Evolutionary conservation across 495 filamentous ascomycete genomes (phyloP).

Genomic region (Neurospora sp.): DNA sequence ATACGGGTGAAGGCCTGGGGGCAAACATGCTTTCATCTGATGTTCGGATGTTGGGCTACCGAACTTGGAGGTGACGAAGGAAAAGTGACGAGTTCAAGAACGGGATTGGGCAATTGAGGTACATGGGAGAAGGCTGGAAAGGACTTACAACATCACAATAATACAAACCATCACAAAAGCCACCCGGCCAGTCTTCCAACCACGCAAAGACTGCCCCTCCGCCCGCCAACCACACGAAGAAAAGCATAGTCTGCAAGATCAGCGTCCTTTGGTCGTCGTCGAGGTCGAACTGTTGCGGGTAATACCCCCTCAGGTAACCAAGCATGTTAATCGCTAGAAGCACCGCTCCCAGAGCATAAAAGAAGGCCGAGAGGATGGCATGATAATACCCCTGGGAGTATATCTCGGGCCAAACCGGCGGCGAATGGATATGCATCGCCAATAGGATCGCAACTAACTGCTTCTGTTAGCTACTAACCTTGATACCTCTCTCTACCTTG

Average conservation of each 20-base stretch:
- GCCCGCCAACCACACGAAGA: slow-evolving; percentile 60
- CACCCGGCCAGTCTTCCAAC: slow-evolving; percentile 34
- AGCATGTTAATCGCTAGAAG: slow-evolving; percentile 69
- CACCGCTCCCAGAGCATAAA: slow-evolving; percentile 55
- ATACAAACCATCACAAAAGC: slow-evolving; percentile 62
- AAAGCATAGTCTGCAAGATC: slow-evolving; percentile 69
- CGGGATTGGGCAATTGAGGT: neutral
- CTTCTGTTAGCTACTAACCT: neutral
- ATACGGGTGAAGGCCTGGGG: neutral
- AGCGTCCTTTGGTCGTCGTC: slow-evolving; percentile 67
- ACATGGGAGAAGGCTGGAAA: neutral
- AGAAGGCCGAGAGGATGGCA: slow-evolving; percentile 55
- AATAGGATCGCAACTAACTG: slow-evolving; percentile 52
- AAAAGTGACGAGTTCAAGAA: neutral
- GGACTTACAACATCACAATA: slow-evolving; percentile 49
- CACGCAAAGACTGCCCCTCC: slow-evolving; percentile 53
- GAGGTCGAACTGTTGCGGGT: slow-evolving; percentile 63
- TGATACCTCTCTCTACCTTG: neutral
- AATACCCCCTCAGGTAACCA: slow-evolving; percentile 67
- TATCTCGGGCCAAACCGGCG: slow-evolving; percentile 47
- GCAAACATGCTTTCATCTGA: neutral
- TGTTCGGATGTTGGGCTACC: neutral
- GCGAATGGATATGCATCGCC: slow-evolving; percentile 49
- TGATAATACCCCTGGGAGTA: slow-evolving; percentile 75
- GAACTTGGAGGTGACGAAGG: neutral